Percentiles rank a stretch among this genome's conserved stretches.
Evolutionary conservation across 2,329 filamentous ascomycete genomes (phyloP).

Genomic region (Scortechinia acanthostroma): DNA sequence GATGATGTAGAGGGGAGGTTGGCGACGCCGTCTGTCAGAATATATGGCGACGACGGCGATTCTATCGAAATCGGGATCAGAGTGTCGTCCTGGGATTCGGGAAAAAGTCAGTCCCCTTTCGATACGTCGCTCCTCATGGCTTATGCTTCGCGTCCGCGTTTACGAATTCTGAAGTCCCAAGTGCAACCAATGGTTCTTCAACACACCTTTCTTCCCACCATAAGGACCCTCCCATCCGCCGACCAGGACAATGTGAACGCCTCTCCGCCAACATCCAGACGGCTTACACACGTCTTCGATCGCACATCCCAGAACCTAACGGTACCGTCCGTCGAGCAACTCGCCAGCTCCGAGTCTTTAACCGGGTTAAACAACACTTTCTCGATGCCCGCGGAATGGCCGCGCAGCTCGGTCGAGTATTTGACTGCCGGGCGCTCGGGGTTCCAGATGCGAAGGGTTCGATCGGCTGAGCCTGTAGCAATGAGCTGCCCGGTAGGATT

Average conservation of each 20-base stretch:
- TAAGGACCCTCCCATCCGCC: constrained; percentile 31
- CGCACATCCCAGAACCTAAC: constrained; percentile 40
- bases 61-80: constrained; percentile 32
- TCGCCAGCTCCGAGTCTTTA: constrained; percentile 36
- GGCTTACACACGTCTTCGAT: constrained; percentile 33
- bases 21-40: constrained; percentile 10
- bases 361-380: constrained; percentile 38
- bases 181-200: neutral
- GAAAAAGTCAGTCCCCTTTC: constrained; percentile 3
- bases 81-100: constrained; percentile 27
- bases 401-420: constrained; percentile 36
- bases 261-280: constrained; percentile 36
- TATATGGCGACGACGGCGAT: constrained; percentile 23
- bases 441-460: constrained; percentile 3
- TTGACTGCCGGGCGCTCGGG: constrained; percentile 33
- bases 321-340: constrained; percentile 36
- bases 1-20: constrained; percentile 5
- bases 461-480: neutral
- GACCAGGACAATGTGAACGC: constrained; percentile 37
- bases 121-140: neutral
- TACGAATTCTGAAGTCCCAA: neutral
- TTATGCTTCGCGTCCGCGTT: no score
- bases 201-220: constrained; percentile 34
- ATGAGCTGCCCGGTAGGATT: neutral
- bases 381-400: constrained; percentile 34